Base-by-base conservation (phyloP, 2,329 filamentous ascomycete species). In the Fusarium begoniae region DNA sequence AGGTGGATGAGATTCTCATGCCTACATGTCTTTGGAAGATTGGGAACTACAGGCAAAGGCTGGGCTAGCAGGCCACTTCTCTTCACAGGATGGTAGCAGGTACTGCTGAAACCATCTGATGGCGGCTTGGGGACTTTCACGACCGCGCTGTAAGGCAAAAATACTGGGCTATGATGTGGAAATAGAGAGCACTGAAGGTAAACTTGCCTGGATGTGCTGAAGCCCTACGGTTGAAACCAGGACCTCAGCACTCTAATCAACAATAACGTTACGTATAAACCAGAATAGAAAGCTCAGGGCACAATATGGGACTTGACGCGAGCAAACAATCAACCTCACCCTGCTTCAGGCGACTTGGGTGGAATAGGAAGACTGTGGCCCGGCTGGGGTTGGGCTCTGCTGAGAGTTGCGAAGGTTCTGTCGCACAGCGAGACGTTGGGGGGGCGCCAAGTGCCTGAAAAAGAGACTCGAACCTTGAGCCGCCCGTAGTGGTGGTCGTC, bases 401-500 rank as follows among this genome's bases (percentile, higher is more conserved):
- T 66, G 60, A 70, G 66, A 70, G 69, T 70, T 73, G 47, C 65
- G n/a, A 40, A 70, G 47, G 62, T 66, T 70, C 63, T 61, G 71
- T 62, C 43, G 24, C 56, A 69, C 63, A 72, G 67, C 58, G 43
- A 67, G 67, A 48, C 26, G 41, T 41, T n/a, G 71, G 72, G 72
- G 71, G 55, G 30, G 24, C 59, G 59, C 57, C 66, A 68, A 60
- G 64, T 72, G 59, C 63, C 68, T 72, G 71, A 74, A 74, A 74
- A 74, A 44, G 68, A 41, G 54, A 17, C 40, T 54, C 66, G 37
- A 70, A 65, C 41, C 37, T 70, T 53, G 59, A 58, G 66, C 51
- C 63, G 26, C 45, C 58, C 47, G 59, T 59, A 55, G 63, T 69
- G 63, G 63, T 66, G 67, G 63, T 66, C 71, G 67, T 74, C 71